phyloP scores from a whole-genome alignment of 1,284 basidiomycete species.

The Ustilago loliicola region DNA sequence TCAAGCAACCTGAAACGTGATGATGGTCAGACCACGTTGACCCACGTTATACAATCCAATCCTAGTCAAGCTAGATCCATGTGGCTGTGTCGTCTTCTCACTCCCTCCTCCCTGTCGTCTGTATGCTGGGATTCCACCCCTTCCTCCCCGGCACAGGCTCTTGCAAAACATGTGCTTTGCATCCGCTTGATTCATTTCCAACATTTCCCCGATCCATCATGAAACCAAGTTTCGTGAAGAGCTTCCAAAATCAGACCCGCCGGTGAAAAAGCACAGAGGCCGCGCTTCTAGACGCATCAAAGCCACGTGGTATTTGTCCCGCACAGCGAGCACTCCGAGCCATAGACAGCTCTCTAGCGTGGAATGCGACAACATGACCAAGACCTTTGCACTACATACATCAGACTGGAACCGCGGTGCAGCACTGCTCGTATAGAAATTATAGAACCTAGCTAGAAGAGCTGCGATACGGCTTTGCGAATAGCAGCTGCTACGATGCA shows the following conservation, averaged over 20 bases:
- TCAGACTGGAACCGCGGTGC: neutral
- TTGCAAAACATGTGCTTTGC: too few species aligned
- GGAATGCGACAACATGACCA: neutral
- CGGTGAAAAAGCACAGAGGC: neutral
- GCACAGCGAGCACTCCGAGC: neutral
- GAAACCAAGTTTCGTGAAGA: too few species aligned
- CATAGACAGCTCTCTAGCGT: neutral
- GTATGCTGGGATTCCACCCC: neutral
- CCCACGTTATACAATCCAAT: neutral
- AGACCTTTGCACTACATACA: neutral
- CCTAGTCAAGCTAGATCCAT: neutral
- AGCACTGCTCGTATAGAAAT: neutral
- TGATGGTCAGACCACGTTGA: neutral
- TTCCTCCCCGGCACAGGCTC: too few species aligned
- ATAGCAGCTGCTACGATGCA: conserved; percentile 29
- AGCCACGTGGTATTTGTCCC: neutral
- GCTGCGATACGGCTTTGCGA: conserved; percentile 9
- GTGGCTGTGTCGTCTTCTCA: conserved; percentile 12
- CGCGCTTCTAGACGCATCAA: neutral
- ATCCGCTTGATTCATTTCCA: too few species aligned
- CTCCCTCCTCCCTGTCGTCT: neutral
- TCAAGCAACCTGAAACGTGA: neutral
- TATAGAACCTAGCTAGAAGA: neutral
- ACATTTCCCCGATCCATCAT: too few species aligned
- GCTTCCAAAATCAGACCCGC: neutral